Evolutionary conservation across 2,329 filamentous ascomycete species (phyloP), one percentile per base, ranked within the genome.

Genomic region (Aspergillus fumigatus): DNA sequence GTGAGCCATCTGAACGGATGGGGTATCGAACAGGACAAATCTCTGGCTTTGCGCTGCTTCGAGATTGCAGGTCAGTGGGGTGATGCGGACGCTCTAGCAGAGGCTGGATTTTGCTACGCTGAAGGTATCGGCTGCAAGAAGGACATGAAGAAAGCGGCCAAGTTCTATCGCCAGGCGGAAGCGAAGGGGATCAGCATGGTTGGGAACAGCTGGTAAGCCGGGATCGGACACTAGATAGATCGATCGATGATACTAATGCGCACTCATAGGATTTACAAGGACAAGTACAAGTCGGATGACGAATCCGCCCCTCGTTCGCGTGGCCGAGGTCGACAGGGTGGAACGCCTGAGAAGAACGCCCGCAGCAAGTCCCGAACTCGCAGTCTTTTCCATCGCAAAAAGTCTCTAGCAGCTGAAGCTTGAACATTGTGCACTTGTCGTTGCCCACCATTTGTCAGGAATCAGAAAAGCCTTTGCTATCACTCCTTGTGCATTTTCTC

Each of bases 1-100:
- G 92, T 97, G 26, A 96, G 91, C 70, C 93, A 97, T 70, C 92
- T 97, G 85, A 97, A 99, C 66, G 94, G 94, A 4, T 99, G 94
- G 94, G 94, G 94, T 17, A 95, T 96, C 41, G 86, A 93, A 65
- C 92, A 96, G 74, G 94, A 99, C 70, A 96, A 94, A 72, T 77
- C 84, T 4, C 82, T 97, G 57, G 94, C 92, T 0, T 75, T 99
- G 67, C 84, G 92, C 53, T 99, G 94, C 71, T 99, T 97, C 70
- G 94, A 99, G 73, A 96, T 97, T 65, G 94, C 94, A 45, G 93
- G 90, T 52, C 88, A 84, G 62, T 99, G 94, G 94, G 94, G 94
- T 35, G 94, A 99, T 75, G 87, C 89, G 5, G 94, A 99, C 76
- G 94, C 94, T 23, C 81, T 99, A 58, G 88, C 92, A 7, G 94